Base-by-base conservation (phyloP, 345 rosid species). In the Laguncularia racemosa region DNA sequence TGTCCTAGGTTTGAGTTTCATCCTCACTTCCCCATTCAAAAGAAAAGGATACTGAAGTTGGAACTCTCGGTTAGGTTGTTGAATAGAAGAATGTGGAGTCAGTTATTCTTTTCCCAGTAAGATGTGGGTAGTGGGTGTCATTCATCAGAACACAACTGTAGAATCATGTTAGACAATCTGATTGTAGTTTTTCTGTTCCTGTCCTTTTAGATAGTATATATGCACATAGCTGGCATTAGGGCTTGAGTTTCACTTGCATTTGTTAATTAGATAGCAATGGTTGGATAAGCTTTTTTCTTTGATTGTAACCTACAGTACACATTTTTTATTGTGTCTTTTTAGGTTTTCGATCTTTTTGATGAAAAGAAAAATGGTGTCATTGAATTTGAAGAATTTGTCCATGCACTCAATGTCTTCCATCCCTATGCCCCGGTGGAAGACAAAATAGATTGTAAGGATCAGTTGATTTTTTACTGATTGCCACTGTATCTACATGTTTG, bases 311-410 rank as follows among this genome's bases (percentile, higher is more conserved):
- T 1, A 33, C 40, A 33, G 6, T 33, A 33, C 9, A 16, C 0
- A 13, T 40, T 33, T 46, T 17, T 16, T 14, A 20, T 26, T 18
- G 14, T 47, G 38, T 33, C 14, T 17, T 52, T 62, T 33, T 51
- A 91, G 95, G 85, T 91, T 64, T 88, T 86, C 73, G 68, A 81
- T 78, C 78, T 84, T 73, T 88, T 88, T 53, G 96, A 88, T 67
- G 95, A 86, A 61, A 91, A 91, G 81, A 76, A 63, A 76, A 84
- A 88, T 52, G 98, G 88, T 3, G 95, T 84, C 14, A 91, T 91
- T 56, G 96, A 88, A 60, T 88, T 91, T 67, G 98, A 83, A 23
- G 98, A 86, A 53, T 91, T 91, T 57, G 66, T 88, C 21, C 98
- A 71, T 54, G 78, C 90, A 1, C 81, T 91, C 45, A 86, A 60